Conservation (phyloP, 306 rosid species). For the Coriaria nepalensis region DNA sequence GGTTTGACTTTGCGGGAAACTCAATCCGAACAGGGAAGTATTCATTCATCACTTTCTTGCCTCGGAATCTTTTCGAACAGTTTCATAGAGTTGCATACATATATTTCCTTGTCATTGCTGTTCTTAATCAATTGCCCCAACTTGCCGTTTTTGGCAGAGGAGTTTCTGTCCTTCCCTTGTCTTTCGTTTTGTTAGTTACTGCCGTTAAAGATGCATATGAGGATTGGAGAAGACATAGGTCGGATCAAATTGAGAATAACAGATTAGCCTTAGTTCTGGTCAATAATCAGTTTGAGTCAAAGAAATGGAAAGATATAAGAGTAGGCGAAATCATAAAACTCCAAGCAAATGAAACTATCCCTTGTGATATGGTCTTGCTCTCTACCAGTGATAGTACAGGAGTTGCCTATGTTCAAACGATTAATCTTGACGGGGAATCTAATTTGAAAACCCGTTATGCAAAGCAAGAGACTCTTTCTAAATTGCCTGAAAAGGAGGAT, state of each 20-base stretch:
- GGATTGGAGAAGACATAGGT: conserved; percentile 76
- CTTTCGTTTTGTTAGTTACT: conserved; percentile 72
- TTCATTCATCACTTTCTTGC: conserved; percentile 58
- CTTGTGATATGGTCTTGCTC: conserved; percentile 88
- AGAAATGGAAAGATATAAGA: conserved; percentile 58
- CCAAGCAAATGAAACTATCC: conserved; percentile 50
- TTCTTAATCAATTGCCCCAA: conserved; percentile 92
- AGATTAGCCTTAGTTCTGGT: conserved; percentile 61
- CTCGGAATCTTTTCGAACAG: conserved; percentile 84
- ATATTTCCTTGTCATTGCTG: conserved; percentile 70
- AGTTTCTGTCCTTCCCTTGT: conserved; percentile 64
- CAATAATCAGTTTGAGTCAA: conserved; percentile 31
- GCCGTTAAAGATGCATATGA: conserved; percentile 88
- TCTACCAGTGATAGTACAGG: conserved; percentile 91
- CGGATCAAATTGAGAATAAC: conserved; percentile 76
- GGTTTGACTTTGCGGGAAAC: conserved; percentile 53
- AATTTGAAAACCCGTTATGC: conserved; percentile 92
- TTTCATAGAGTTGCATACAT: conserved; percentile 93
- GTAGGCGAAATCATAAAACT: conserved; percentile 77
- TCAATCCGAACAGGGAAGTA: conserved; percentile 58
- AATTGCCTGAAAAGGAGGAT: conserved; percentile 42
- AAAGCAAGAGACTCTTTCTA: conserved; percentile 77
- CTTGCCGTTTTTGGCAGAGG: conserved; percentile 86
- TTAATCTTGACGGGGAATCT: conserved; percentile 88
- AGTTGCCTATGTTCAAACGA: conserved; percentile 86